Conservation (phyloP, 2,329 filamentous ascomycete species). For the Stenocarpella maydis region DNA sequence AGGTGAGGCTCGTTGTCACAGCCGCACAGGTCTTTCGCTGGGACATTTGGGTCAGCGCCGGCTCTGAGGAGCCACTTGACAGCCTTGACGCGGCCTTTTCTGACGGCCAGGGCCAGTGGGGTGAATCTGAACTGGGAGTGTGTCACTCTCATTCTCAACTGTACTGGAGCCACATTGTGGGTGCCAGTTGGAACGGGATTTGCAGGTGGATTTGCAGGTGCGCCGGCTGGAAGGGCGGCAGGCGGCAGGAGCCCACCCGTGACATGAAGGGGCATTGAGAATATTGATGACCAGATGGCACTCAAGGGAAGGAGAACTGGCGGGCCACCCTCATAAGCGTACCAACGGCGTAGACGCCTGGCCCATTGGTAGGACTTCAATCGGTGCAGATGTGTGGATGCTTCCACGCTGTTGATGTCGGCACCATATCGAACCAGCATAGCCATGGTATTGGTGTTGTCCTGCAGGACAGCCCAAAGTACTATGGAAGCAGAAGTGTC, state of each 20-base stretch:
- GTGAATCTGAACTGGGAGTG: not conserved
- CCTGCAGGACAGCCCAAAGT: not conserved
- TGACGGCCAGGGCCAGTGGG: not conserved
- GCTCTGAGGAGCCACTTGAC: not conserved
- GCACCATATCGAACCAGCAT: not conserved
- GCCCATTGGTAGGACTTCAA: not conserved
- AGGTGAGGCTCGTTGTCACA: not conserved
- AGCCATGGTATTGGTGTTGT: not conserved
- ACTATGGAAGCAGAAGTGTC: not conserved
- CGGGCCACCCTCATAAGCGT: too few species aligned
- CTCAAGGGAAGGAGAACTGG: too few species aligned
- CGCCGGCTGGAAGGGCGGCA: not conserved
- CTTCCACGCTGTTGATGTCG: not conserved
- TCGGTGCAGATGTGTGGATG: not conserved
- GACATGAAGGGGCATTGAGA: too few species aligned
- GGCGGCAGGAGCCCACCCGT: too few species aligned
- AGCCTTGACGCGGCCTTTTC: not conserved
- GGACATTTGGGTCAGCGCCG: not conserved
- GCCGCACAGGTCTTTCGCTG: not conserved
- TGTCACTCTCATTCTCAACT: rapidly evolving
- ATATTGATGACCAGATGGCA: too few species aligned
- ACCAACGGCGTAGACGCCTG: not conserved
- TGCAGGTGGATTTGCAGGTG: not conserved
- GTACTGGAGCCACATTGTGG: too few species aligned
- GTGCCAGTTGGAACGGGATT: too few species aligned